Evolutionary conservation across 2,329 filamentous ascomycete genomes (phyloP).

Genomic region (Aspergillus proliferans): DNA sequence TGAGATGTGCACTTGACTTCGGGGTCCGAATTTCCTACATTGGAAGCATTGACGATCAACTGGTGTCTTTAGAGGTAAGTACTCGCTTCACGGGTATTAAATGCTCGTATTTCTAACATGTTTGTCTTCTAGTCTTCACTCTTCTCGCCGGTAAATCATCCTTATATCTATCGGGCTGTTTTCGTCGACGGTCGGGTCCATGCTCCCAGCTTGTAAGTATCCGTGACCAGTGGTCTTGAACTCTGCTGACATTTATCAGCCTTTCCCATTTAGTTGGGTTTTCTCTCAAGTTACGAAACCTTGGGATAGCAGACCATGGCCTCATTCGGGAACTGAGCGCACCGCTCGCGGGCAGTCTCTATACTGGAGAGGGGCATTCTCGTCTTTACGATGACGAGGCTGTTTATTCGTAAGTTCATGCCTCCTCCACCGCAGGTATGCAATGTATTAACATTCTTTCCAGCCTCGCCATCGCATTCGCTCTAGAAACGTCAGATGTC

Average conservation of each 20-base stretch:
- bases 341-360: constrained; percentile 83
- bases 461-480: constrained; percentile 63
- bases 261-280: constrained; percentile 90
- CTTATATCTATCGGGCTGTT: constrained; percentile 90
- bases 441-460: constrained; percentile 3
- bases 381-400: constrained; percentile 83
- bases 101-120: constrained; percentile 13
- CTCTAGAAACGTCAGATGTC: constrained; percentile 62
- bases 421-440: background rate
- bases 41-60: constrained; percentile 93
- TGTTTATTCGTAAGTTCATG: constrained; percentile 63
- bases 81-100: background rate
- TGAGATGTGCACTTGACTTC: constrained; percentile 68
- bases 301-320: constrained; percentile 88
- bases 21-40: constrained; percentile 81
- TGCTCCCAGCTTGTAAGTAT: constrained; percentile 71
- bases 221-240: background rate
- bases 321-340: constrained; percentile 83
- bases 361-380: constrained; percentile 87
- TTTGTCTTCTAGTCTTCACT: constrained; percentile 59
- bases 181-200: constrained; percentile 92
- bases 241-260: constrained; percentile 28
- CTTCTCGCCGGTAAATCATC: constrained; percentile 78
- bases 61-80: constrained; percentile 80
- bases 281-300: constrained; percentile 84